A percentile compares a stretch with the other conserved stretches of the same genome.
Evolutionary conservation across 768 basidiomycete species (phyloP).

Genomic region (Polyporus arcularius): DNA sequence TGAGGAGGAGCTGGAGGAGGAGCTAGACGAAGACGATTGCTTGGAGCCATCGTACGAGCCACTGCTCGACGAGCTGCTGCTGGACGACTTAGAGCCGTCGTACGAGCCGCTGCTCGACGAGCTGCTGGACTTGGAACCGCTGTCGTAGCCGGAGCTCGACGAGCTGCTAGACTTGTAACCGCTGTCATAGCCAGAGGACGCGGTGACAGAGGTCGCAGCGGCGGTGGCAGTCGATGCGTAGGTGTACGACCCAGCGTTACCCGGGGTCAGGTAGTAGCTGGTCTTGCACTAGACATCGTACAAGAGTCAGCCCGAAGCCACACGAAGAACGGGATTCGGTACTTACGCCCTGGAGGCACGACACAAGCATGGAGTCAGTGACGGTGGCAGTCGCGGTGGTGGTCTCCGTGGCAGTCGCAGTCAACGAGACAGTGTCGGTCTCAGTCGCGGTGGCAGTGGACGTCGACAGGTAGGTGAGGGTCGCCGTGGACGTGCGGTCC

Average conservation of each 20-base stretch:
- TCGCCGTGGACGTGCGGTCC: slow-evolving; percentile 49
- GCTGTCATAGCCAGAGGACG: not conserved
- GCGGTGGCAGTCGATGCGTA: slow-evolving; percentile 31
- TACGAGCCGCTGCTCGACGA: not conserved
- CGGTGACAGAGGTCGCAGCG: slow-evolving; percentile 11
- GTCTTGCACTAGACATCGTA: slow-evolving; percentile 54
- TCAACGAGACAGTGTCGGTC: slow-evolving; percentile 34
- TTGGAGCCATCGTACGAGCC: slow-evolving; percentile 9
- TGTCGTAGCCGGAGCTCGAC: not conserved
- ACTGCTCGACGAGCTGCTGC: not conserved
- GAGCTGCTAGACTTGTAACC: slow-evolving; percentile 2
- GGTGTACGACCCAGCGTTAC: slow-evolving; percentile 54
- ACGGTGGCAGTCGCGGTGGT: slow-evolving; percentile 46
- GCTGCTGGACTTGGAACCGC: not conserved
- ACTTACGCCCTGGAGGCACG: slow-evolving; percentile 15
- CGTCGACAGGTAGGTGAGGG: slow-evolving; percentile 52
- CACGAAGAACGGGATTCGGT: not conserved
- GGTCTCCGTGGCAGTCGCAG: slow-evolving; percentile 40
- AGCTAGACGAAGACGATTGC: slow-evolving; percentile 4
- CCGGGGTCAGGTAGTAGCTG: slow-evolving; percentile 49
- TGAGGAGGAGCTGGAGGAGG: not conserved
- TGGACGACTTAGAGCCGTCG: not conserved
- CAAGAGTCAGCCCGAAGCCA: not conserved
- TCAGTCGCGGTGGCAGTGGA: slow-evolving; percentile 41
- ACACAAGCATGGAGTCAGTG: slow-evolving; percentile 38